A percentile compares a stretch with the other conserved stretches of the same genome.
phyloP scores from a whole-genome alignment of 2,329 filamentous ascomycete genomes.

The Penicillium sp. region DNA sequence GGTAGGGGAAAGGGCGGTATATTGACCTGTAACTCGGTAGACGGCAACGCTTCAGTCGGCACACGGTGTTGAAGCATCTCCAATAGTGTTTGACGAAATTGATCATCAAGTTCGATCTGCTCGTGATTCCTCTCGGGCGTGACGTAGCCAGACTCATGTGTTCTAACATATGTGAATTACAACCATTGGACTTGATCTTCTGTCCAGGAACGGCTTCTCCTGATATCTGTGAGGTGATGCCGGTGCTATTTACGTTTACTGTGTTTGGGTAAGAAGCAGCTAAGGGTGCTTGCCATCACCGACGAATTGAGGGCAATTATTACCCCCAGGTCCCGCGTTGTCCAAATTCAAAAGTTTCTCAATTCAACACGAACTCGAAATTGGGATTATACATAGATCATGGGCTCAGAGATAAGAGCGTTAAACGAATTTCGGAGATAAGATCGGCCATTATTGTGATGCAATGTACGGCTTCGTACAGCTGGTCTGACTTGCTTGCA shows the following conservation, averaged over 20 bases:
- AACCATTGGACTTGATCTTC: constrained; percentile 21
- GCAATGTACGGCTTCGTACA: neutral
- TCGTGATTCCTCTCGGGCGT: constrained; percentile 23
- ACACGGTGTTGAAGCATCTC: constrained; percentile 20
- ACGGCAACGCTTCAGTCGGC: constrained; percentile 18
- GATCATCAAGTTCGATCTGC: constrained; percentile 22
- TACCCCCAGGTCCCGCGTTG: constrained; percentile 11
- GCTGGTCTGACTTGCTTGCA: neutral
- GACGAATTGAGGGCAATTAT: constrained; percentile 25
- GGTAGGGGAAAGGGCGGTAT: neutral
- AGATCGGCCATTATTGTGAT: neutral
- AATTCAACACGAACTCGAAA: neutral
- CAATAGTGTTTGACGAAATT: constrained; percentile 19
- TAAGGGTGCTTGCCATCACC: constrained; percentile 14
- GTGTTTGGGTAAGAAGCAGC: constrained; percentile 11
- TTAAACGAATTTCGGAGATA: neutral
- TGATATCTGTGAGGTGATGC: neutral
- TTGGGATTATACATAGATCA: neutral
- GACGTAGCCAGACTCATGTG: constrained; percentile 27
- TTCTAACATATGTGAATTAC: constrained; percentile 28
- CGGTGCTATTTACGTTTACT: constrained; percentile 1
- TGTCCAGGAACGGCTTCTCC: neutral
- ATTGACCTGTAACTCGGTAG: constrained; percentile 25
- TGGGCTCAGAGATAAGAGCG: neutral
- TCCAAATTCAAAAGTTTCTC: neutral